Conservation (phyloP, 345 rosid genomes). For the Bruguiera parviflora region DNA sequence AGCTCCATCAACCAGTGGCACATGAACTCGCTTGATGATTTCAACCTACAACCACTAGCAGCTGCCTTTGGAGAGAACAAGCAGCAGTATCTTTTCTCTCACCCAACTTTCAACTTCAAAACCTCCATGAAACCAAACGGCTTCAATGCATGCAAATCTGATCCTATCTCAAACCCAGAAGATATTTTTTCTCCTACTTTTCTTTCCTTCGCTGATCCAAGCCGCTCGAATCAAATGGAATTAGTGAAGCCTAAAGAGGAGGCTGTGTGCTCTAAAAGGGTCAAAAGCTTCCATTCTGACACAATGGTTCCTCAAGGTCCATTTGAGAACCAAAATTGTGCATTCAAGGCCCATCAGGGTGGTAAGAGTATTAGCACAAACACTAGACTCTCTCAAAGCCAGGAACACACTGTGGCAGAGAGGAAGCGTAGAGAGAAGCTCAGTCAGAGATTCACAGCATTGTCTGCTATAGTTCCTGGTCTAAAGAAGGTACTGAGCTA, state of each 20-base stretch:
- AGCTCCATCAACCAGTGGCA: conserved; percentile 50
- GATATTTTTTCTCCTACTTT: conserved; percentile 22
- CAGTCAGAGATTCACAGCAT: conserved; percentile 58
- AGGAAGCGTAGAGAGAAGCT: conserved; percentile 67
- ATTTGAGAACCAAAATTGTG: conserved; percentile 33
- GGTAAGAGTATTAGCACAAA: conserved; percentile 27
- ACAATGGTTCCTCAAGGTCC: conserved; percentile 28
- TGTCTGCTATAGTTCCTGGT: conserved; percentile 64
- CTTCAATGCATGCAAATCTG: conserved; percentile 27
- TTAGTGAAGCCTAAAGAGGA: conserved; percentile 47
- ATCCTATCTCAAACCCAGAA: conserved; percentile 26
- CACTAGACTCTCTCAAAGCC: conserved; percentile 37
- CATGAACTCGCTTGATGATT: conserved; percentile 42
- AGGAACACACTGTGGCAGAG: conserved; percentile 66
- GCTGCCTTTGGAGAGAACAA: conserved; percentile 45
- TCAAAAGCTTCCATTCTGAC: conserved; percentile 22
- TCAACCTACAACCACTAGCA: conserved; percentile 30
- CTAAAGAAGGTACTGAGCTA: conserved; percentile 52
- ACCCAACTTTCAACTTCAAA: conserved; percentile 22
- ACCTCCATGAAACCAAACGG: conserved; percentile 30
- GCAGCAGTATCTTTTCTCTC: conserved; percentile 21
- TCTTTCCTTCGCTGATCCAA: conserved; percentile 30
- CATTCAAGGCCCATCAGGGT: conserved; percentile 29
- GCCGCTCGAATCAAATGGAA: conserved; percentile 27
- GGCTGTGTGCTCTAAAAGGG: conserved; percentile 21